Evolutionary conservation across 2,329 filamentous ascomycete genomes (phyloP).

Genomic region (Talaromyces piceae): DNA sequence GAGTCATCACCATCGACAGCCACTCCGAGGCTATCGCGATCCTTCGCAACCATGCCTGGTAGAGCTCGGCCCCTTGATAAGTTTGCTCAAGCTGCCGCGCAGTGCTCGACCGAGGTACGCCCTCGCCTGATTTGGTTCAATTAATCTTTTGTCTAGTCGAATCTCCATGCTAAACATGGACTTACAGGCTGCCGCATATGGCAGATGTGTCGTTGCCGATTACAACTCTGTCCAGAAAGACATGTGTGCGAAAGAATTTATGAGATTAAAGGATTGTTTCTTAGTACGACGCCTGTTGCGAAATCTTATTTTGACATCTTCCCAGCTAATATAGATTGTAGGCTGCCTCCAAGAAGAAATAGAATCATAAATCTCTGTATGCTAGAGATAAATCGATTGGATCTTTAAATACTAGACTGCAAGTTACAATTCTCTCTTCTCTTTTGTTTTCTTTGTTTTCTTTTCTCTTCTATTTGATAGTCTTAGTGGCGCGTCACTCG

Average conservation of each 20-base stretch:
- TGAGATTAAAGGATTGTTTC: slow-evolving; percentile 80
- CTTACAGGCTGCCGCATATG: slow-evolving; percentile 69
- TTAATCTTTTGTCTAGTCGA: not conserved
- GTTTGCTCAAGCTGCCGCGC: slow-evolving; percentile 57
- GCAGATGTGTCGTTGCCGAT: slow-evolving; percentile 82
- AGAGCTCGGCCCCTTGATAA: slow-evolving; percentile 60
- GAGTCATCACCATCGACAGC: not conserved
- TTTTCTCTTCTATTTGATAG: too few species aligned
- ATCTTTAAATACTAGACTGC: slow-evolving; percentile 2
- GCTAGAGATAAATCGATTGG: slow-evolving; percentile 2
- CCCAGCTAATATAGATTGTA: slow-evolving; percentile 20
- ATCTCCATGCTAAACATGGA: slow-evolving; percentile 1
- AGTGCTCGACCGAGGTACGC: slow-evolving; percentile 59
- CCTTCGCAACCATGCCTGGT: slow-evolving; percentile 32
- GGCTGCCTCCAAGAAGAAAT: slow-evolving; percentile 48
- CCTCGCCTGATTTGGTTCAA: not conserved
- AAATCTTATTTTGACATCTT: not conserved
- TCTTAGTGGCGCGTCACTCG: too few species aligned
- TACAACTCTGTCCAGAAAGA: slow-evolving; percentile 88
- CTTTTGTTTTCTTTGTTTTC: not conserved
- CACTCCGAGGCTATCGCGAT: not conserved
- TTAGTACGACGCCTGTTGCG: slow-evolving; percentile 49
- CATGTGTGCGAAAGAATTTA: slow-evolving; percentile 79
- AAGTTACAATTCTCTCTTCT: not conserved
- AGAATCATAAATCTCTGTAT: slow-evolving; percentile 7